Base-by-base conservation (phyloP, 2,329 filamentous ascomycete genomes). In the Curvularia sp. region DNA sequence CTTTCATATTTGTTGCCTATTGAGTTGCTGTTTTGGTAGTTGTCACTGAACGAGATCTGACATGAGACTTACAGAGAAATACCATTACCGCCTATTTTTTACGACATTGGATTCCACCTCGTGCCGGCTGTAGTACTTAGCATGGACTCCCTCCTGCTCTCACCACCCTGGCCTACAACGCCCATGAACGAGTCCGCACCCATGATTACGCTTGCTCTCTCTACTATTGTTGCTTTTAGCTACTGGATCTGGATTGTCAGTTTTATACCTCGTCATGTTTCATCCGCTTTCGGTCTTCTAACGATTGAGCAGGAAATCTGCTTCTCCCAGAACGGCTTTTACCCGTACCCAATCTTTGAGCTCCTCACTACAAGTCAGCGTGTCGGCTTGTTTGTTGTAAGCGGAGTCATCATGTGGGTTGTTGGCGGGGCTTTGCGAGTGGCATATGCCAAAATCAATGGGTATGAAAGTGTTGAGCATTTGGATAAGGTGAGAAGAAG, bases 261-360 rank as follows among this genome's bases (percentile, higher is more conserved):
- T 39, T 9, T 22, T 15, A 5, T 5, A 24, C 24, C 30, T 13
- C 18, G 31, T 31, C 31, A n/a, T 8, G 1, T 24, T 12, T 20
- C 15, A 24, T 9, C 12, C n/a, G 22, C 26, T 28, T 20, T 50
- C 22, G 9, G 9, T 13, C 8, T 13, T 18, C 55, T 57, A n/a
- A 57, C n/a, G 7, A 41, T 39, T 8, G 3, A 10, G 10, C 13
- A 58, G 55, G 89, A 93, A 76, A 82, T 86, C 24, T 92, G 89
- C 78, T 90, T 85, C 67, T 81, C 81, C 44, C 80, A 84, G 58
- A 92, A 92, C 67, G 86, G 88, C 53, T 88, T 83, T 66, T 96
- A 96, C 67, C 92, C 93, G 0, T 97, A 97, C 75, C 93, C 93
- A 1, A 84, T 97, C 26, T 94, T 97, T 63, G 88, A 82, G 8